Percentiles rank a stretch among this genome's conserved stretches.
Evolutionary conservation across 495 filamentous ascomycete genomes (phyloP).

Genomic region (Lentithecium fluviatile): DNA sequence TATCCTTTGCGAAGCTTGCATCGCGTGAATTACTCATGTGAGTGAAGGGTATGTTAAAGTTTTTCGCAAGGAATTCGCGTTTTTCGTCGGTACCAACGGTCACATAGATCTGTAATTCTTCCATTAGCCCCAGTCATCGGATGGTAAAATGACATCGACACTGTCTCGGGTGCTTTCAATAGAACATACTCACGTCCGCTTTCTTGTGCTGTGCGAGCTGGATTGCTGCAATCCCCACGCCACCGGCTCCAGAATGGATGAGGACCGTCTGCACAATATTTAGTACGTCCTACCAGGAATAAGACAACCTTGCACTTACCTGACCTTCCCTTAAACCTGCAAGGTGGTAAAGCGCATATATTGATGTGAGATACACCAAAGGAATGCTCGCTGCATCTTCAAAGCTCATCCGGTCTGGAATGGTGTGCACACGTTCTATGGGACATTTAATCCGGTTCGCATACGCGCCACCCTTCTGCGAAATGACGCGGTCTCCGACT

Average conservation of each 20-base stretch:
- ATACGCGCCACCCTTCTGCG: not conserved
- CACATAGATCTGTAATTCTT: slow-evolving; percentile 9
- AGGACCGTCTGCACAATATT: not conserved
- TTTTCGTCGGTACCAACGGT: slow-evolving; percentile 22
- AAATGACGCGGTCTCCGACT: slow-evolving; percentile 8
- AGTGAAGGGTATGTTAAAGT: slow-evolving; percentile 7
- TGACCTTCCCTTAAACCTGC: not conserved
- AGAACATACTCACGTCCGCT: slow-evolving; percentile 2
- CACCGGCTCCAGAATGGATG: slow-evolving; percentile 17
- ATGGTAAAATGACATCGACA: too few relatives aligned
- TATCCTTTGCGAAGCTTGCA: not conserved
- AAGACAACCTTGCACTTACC: not conserved
- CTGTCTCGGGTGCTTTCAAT: slow-evolving; percentile 12
- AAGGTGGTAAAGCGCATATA: slow-evolving; percentile 3
- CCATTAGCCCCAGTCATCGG: too few relatives aligned
- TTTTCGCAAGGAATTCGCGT: slow-evolving; percentile 7
- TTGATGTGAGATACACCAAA: slow-evolving; percentile 1
- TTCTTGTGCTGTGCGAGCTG: slow-evolving; percentile 3
- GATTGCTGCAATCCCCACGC: slow-evolving; percentile 6
- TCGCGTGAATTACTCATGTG: slow-evolving; percentile 7
- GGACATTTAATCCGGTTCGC: not conserved
- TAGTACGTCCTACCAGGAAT: too few relatives aligned
- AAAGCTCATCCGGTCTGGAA: slow-evolving; percentile 13
- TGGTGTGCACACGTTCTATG: not conserved
- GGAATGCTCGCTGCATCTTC: slow-evolving; percentile 1